Evolutionary conservation across 2,329 filamentous ascomycete genomes (phyloP).

Genomic region (Calonectria crousiana): DNA sequence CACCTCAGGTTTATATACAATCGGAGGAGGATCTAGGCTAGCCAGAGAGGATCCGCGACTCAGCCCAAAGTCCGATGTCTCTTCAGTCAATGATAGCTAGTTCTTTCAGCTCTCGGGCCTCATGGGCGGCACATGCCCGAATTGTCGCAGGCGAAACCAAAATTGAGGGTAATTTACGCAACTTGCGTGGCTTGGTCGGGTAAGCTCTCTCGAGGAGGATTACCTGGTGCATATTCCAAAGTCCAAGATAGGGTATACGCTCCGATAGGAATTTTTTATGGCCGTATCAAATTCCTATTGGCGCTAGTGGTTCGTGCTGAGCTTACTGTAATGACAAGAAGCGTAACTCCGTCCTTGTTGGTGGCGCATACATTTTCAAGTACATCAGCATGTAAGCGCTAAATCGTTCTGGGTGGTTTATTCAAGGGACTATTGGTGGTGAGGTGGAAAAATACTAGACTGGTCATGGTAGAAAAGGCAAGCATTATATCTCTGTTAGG

Average conservation of each 20-base stretch:
- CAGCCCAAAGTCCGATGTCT: background rate
- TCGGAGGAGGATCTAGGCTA: too few species aligned
- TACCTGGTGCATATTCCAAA: background rate
- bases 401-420: background rate
- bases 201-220: background rate
- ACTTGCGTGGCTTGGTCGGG: background rate
- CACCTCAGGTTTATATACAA: background rate
- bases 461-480: background rate
- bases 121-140: background rate
- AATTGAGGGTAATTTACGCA: background rate
- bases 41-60: background rate
- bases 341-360: background rate
- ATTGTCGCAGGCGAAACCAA: background rate
- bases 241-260: background rate
- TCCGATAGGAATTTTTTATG: background rate
- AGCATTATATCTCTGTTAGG: background rate
- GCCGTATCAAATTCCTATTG: background rate
- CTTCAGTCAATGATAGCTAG: background rate
- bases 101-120: background rate
- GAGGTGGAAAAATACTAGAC: background rate
- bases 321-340: background rate
- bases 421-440: background rate
- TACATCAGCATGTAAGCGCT: background rate
- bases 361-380: background rate
- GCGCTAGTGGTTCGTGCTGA: too few species aligned